A percentile compares a stretch with the other conserved stretches of the same genome.
Conservation (phyloP, 495 filamentous ascomycete genomes). For the Tuber melanosporum region DNA sequence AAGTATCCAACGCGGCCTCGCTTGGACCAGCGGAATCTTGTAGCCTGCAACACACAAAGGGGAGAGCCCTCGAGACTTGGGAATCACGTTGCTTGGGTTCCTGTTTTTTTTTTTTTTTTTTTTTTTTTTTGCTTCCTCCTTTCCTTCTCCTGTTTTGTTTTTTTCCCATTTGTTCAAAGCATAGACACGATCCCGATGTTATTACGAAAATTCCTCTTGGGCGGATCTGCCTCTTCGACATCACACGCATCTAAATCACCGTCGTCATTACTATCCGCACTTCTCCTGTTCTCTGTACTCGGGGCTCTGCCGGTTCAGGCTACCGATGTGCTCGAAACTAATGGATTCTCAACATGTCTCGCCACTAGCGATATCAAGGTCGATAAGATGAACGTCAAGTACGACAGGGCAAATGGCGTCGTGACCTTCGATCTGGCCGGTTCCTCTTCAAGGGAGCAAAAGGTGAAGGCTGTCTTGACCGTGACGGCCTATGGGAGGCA, state of each 20-base stretch:
- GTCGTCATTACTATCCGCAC: constrained; percentile 32
- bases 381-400: constrained; percentile 67
- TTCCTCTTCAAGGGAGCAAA: constrained; percentile 63
- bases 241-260: constrained; percentile 19
- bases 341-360: constrained; percentile 70
- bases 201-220: constrained; percentile 36
- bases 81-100: constrained; percentile 2
- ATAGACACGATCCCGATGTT: constrained; percentile 40
- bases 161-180: constrained; percentile 15
- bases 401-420: constrained; percentile 62
- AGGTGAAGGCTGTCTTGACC: constrained; percentile 70
- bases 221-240: constrained; percentile 22
- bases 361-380: constrained; percentile 61
- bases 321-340: constrained; percentile 68
- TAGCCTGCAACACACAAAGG: constrained; percentile 6
- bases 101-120: constrained; percentile 8
- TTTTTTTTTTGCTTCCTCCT: not conserved
- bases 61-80: constrained; percentile 3
- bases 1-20: constrained; percentile 8
- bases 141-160: constrained; percentile 10
- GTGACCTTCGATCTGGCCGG: constrained; percentile 81
- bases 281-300: constrained; percentile 38
- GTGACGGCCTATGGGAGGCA: constrained; percentile 82
- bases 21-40: constrained; percentile 15
- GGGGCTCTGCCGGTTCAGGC: constrained; percentile 46